Evolutionary conservation across 306 rosid species (phyloP), one percentile per base, ranked within the genome.

Genomic region (Quercus gilva): DNA sequence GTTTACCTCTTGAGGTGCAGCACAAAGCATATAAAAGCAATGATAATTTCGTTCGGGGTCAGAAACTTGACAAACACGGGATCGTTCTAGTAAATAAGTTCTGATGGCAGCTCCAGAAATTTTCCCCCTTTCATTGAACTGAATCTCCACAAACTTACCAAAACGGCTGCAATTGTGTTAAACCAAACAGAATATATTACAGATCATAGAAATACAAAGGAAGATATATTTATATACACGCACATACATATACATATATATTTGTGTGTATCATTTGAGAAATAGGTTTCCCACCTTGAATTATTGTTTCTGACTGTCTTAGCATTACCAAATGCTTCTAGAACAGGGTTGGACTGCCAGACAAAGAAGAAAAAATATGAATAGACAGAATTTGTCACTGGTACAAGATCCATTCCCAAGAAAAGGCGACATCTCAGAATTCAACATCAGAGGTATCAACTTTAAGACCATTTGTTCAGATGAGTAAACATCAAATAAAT

Each of bases 61-160:
- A 79, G 98, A 94, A 58, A 94, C 90, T 92, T 94, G 98, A 89
- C 98, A 94, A 75, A 94, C 98, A 57, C 98, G 97, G 4, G 98
- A 94, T 65, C 91, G 78, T 84, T 94, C 98, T 80, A 94, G 80
- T 78, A 94, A 91, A 88, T 94, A 94, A 61, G 97, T 94, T 88
- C 94, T 92, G 80, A 94, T 94, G 31, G 98, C 98, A 87, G 98
- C 98, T 85, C 98, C 98, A 53, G 98, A 94, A 79, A 94, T 94
- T 92, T 96, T 94, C 81, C 92, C 93, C 81, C 74, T 80, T 25
- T 75, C 81, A 80, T 94, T 90, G 86, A 94, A 94, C 86, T 94
- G 98, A 87, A 94, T 82, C 94, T 94, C 98, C 88, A 94, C 98
- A 67, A 94, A 94, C 92, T 94, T 94, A 85, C 98, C 98, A 85